A percentile compares a stretch with the other conserved stretches of the same genome.
Conservation (phyloP, 2,329 filamentous ascomycete species). For the Furcasterigmium sp. region DNA sequence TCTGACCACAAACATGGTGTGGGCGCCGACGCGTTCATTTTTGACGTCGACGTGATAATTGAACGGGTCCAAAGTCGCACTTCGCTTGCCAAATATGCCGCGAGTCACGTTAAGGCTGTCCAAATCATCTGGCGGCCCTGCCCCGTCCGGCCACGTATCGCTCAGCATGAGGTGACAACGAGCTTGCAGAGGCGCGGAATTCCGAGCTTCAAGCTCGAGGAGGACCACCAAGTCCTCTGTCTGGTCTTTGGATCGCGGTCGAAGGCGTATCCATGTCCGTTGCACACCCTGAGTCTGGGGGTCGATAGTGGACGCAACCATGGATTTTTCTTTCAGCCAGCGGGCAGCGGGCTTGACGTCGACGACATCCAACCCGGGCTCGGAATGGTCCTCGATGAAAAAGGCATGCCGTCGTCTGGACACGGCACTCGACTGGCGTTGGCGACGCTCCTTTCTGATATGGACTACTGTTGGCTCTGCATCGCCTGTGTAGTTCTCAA, state of each 20-base stretch:
- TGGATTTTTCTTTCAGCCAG: constrained; percentile 13
- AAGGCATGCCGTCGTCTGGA: constrained; percentile 6
- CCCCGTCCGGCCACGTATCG: background rate
- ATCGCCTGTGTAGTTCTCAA: background rate
- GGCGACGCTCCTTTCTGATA: background rate
- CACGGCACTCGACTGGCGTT: background rate
- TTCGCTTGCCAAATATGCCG: background rate
- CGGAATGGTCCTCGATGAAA: background rate
- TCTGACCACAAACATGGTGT: background rate
- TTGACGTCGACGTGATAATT: background rate
- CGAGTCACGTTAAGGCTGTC: background rate
- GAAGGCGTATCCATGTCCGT: background rate
- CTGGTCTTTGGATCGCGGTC: background rate
- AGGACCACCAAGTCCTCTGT: background rate
- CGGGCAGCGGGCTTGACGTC: constrained; percentile 9
- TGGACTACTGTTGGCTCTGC: background rate
- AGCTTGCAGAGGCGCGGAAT: background rate
- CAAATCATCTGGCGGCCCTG: background rate
- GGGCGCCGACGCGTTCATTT: background rate
- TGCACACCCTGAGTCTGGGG: background rate
- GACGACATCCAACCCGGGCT: constrained; percentile 11
- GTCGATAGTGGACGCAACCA: constrained; percentile 10
- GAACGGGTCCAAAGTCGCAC: background rate
- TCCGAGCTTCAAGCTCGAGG: background rate
- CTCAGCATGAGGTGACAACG: background rate